Evolutionary conservation across 768 basidiomycete genomes (phyloP).

Genomic region (Mycena leptocephala): DNA sequence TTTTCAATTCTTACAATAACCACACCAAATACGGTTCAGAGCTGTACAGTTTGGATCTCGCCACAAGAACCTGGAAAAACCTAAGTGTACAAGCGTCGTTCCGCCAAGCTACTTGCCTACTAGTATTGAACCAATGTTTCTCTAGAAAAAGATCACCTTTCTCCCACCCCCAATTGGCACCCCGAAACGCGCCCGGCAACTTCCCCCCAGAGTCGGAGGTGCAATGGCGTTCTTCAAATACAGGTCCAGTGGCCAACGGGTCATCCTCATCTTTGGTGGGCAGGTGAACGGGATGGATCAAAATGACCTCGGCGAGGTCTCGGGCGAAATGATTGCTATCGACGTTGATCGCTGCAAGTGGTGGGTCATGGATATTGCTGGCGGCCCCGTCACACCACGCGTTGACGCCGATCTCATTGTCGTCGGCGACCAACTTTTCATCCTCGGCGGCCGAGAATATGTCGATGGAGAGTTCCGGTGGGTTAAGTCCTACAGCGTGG

Average conservation of each 20-base stretch:
- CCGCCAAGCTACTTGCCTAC: no score
- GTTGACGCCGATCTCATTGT: neutral
- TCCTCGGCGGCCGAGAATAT: neutral
- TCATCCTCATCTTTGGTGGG: neutral
- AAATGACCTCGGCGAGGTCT: neutral
- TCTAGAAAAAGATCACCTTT: no score
- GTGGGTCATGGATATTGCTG: neutral
- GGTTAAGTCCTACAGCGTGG: neutral
- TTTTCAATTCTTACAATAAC: no score
- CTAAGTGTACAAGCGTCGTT: no score
- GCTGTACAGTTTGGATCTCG: no score
- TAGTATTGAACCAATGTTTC: no score
- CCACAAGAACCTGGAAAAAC: no score
- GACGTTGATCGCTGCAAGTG: neutral
- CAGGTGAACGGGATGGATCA: neutral
- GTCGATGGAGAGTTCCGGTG: neutral
- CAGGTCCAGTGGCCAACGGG: neutral
- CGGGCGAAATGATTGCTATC: neutral
- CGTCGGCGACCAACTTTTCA: neutral
- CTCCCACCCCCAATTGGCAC: neutral
- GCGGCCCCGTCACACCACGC: neutral
- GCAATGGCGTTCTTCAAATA: neutral
- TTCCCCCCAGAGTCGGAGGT: neutral
- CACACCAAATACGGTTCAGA: no score
- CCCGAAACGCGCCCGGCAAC: neutral